These are phyloP conservation scores for Achaetomium macrosporum DNA, from an alignment of 2,329 filamentous ascomycete genomes.

Conservation along the genomic window DNA sequence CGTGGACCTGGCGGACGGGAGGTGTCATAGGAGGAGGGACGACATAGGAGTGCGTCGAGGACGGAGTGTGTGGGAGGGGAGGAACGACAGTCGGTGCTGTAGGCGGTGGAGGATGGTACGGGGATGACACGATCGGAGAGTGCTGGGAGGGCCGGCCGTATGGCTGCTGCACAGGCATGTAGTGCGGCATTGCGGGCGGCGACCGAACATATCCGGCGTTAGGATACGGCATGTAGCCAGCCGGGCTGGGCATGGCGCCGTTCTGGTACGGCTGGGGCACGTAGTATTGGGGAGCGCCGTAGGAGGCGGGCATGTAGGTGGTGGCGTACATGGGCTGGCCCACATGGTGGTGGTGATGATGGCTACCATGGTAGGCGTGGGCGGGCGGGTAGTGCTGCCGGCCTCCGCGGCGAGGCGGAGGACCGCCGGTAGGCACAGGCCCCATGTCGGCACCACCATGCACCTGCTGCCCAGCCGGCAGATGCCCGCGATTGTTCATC, in stretches of 20 bases:
- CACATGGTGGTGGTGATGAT: conserved; percentile 38
- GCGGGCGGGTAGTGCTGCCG: conserved; percentile 31
- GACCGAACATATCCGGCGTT: conserved; percentile 39
- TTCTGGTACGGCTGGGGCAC: conserved; percentile 53
- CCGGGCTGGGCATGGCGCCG: conserved; percentile 38
- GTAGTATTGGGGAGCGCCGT: conserved; percentile 29
- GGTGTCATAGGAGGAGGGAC: conserved; percentile 41
- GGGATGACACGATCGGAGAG: conserved; percentile 43
- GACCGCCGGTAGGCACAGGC: conserved; percentile 24
- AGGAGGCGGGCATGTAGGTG: conserved; percentile 36
- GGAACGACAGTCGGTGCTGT: conserved; percentile 37
- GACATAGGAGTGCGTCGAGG: conserved; percentile 42
- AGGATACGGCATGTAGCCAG: conserved; percentile 43
- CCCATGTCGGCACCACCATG: conserved; percentile 35
- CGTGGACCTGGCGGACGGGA: conserved; percentile 38
- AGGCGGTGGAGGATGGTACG: conserved; percentile 50
- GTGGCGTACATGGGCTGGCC: conserved; percentile 42
- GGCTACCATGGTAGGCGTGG: conserved; percentile 16
- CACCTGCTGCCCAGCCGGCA: conserved; percentile 68
- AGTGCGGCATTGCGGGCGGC: conserved; percentile 49
- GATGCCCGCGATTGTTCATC: conserved; percentile 67
- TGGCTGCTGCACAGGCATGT: conserved; percentile 44
- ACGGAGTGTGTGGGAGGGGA: conserved; percentile 45
- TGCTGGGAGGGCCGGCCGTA: conserved; percentile 44
- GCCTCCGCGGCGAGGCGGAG: conserved; percentile 31